Base-by-base conservation (phyloP, 352 stramenopile genomes). In the Halophytophthora polymorphica region DNA sequence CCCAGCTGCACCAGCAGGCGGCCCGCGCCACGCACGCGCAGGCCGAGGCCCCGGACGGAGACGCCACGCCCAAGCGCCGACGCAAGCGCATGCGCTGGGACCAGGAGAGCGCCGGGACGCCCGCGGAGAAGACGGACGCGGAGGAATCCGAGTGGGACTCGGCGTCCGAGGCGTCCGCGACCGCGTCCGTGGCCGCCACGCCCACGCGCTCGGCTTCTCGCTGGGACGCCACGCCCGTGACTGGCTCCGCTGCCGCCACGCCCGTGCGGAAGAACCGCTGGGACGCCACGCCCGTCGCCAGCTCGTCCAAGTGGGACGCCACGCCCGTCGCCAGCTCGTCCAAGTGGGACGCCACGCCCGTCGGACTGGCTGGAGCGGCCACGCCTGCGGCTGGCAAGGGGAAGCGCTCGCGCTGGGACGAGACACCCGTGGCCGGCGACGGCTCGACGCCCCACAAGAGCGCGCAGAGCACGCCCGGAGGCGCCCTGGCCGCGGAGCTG, bases 371-470 rank as follows among this genome's bases (percentile, higher is more conserved):
- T 12, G 77, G 70, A 14, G 71, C 55, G 36, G 46, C 61, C 23
- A 93, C 74, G 2, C 71, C 81, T 1, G 70, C 66, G 13, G 66
- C 73, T 19, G 80, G 73, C 13, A 59, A 39, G 1, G 71, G 73
- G 14, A 98, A 98, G 66, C 85, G 89, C 21, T 98, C 90, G 18
- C 84, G 96, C 25, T 99, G 96, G 96, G 96, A 99, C 72, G 94
- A 98, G 63, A 98, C 96, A 1, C 95, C 96, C 0, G 65, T 98
- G 18, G 59, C 74, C 3, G 66, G 72, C 2, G 70, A 65, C 7
- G 77, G 73, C 37, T 66, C 71, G 33, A 91, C 79, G 1, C 75
- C 79, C 1, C 63, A 67, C 7, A 82, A 77, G 18, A 59, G 47
- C 17, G 63, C 76, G 15, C 69, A 81, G 53, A 90, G 92, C 77